Conservation (phyloP, 2,329 filamentous ascomycete species). For the Pseudogymnoascus sp. region DNA sequence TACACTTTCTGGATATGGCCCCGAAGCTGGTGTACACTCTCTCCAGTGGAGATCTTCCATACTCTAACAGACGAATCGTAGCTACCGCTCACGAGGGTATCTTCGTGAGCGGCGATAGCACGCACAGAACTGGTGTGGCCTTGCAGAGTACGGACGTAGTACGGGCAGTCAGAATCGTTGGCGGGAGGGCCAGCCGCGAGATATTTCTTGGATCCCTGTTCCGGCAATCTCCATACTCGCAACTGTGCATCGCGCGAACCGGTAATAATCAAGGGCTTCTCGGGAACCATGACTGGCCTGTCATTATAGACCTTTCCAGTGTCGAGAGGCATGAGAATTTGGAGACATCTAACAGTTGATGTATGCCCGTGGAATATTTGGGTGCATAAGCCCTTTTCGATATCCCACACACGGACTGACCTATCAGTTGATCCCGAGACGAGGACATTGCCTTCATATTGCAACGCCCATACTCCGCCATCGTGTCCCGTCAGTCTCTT, state of each 20-base stretch:
- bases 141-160: conserved; percentile 78
- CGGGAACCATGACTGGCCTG: conserved; percentile 76
- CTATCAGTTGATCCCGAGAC: conserved; percentile 95
- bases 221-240: conserved; percentile 87
- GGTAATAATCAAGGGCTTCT: conserved; percentile 92
- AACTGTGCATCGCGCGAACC: conserved; percentile 92
- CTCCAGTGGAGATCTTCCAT: conserved; percentile 95
- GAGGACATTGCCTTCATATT: conserved; percentile 90
- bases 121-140: conserved; percentile 92
- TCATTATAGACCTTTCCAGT: conserved; percentile 66
- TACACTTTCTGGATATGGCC: conserved; percentile 94
- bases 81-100: conserved; percentile 93
- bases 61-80: conserved; percentile 94
- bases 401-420: conserved; percentile 99
- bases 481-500: conserved; percentile 87
- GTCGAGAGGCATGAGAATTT: conserved; percentile 82
- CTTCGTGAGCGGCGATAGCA: conserved; percentile 87
- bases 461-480: conserved; percentile 93
- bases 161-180: conserved; percentile 76
- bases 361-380: conserved; percentile 97
- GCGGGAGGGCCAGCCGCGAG: conserved; percentile 70
- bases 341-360: conserved; percentile 89
- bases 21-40: conserved; percentile 72
- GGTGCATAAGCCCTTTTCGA: conserved; percentile 82
- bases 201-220: conserved; percentile 66